A percentile compares a stretch with the other conserved stretches of the same genome.
Conservation (phyloP, 345 rosid species). For the Salix arbutifolia region DNA sequence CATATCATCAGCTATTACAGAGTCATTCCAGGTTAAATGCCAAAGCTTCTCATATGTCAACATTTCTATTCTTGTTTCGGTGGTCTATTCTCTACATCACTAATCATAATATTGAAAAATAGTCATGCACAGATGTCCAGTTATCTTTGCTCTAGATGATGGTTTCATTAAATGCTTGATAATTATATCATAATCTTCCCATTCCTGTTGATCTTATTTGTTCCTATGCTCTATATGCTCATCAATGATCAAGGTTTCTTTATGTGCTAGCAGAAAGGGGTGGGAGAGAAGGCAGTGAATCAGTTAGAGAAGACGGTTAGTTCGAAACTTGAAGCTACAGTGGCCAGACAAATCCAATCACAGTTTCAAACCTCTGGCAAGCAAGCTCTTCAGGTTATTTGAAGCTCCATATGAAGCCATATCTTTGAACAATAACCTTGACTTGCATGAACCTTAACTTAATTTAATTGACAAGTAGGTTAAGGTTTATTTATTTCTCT, state of each 20-base stretch:
- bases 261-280: slow-evolving; percentile 51
- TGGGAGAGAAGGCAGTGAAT: slow-evolving; percentile 82
- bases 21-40: slow-evolving; percentile 31
- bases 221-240: not conserved
- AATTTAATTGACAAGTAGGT: not conserved
- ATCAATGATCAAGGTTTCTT: not conserved
- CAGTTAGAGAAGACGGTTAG: slow-evolving; percentile 78
- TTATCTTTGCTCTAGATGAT: not conserved
- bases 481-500: not conserved
- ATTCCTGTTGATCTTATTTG: not conserved
- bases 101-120: not conserved
- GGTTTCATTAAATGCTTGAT: not conserved
- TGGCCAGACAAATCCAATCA: slow-evolving; percentile 74
- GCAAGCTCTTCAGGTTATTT: slow-evolving; percentile 80
- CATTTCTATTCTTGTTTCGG: not conserved
- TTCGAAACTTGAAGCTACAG: slow-evolving; percentile 75
- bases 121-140: not conserved
- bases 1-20: slow-evolving; percentile 23
- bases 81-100: not conserved
- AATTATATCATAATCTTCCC: not conserved
- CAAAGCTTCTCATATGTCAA: not conserved
- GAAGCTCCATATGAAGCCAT: not conserved
- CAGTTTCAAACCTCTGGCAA: slow-evolving; percentile 94
- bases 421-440: not conserved
- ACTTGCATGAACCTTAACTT: not conserved